These are phyloP conservation scores for Larix kaempferi DNA, from an alignment of 75 land plant species.

Conservation along the genomic window DNA sequence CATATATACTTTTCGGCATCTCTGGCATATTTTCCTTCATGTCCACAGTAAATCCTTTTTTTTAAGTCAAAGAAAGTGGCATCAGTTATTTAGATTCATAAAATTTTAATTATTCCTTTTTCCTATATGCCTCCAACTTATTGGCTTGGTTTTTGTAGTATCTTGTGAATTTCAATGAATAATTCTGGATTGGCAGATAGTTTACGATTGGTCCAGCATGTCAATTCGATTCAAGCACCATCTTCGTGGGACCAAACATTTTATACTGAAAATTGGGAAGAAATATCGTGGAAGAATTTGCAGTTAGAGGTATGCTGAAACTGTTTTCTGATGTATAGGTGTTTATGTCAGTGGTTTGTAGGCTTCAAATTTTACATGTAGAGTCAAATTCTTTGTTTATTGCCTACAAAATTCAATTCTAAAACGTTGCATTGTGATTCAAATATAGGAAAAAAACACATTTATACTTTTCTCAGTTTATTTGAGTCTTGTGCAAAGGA, in stretches of 20 bases:
- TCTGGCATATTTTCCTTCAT: background rate
- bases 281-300: slow-evolving; percentile 47
- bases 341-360: background rate
- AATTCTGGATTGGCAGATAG: slow-evolving; percentile 44
- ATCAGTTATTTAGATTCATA: background rate
- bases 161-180: background rate
- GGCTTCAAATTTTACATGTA: background rate
- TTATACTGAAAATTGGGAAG: slow-evolving; percentile 34
- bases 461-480: no score
- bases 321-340: background rate
- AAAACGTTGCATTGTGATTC: no score
- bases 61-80: background rate
- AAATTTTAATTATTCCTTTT: background rate
- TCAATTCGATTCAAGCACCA: slow-evolving; percentile 56
- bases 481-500: background rate
- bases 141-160: background rate
- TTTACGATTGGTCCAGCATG: slow-evolving; percentile 74
- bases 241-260: slow-evolving; percentile 31
- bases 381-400: background rate
- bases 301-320: slow-evolving; percentile 36
- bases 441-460: no score
- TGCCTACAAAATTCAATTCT: background rate
- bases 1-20: background rate
- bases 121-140: background rate
- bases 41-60: background rate